Evolutionary conservation across 768 basidiomycete species (phyloP), one percentile per base, ranked within the genome.

Genomic region (Tricholoma flavovirens): DNA sequence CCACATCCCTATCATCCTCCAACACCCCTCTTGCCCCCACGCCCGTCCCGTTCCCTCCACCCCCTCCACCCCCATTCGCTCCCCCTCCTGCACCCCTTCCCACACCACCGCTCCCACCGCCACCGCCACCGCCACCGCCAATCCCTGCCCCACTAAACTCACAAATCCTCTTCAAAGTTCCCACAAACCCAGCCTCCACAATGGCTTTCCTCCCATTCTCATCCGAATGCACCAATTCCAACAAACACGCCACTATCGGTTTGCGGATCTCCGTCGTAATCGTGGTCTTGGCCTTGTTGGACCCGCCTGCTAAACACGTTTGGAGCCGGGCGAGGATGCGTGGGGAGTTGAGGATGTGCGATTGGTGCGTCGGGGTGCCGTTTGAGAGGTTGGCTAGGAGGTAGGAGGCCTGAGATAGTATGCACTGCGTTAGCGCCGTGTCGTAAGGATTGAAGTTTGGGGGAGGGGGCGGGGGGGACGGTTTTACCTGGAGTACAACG

Each of bases 341-440:
- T 0, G 79, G 71, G 55, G 83, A 75, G 0, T 71, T 62, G n/a
- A 84, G 71, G 32, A 91, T 79, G 21, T 73, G 67, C 38, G 73
- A 72, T 55, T 84, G 85, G 43, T 81, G 76, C 14, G 71, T 66
- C 0, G 75, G 66, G 2, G 72, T 67, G 35, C 83, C 83, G 65
- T 90, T 89, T 33, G 83, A 77, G 12, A 92, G 73, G 66, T 91
- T 90, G 0, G 84, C 84, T 0, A 90, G 77, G 2, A 82, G 70
- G 63, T 74, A 82, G 0, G 85, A 77, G 0, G 86, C 83, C 65
- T 79, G 62, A 35, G 2, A n/a, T n/a, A n/a, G n/a, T n/a, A n/a
- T n/a, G n/a, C n/a, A n/a, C n/a, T n/a, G n/a, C n/a, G n/a, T n/a
- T n/a, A n/a, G n/a, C n/a, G n/a, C n/a, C n/a, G n/a, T n/a, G n/a